Evolutionary conservation across 768 basidiomycete genomes (phyloP).

Genomic region (Russula foetens): DNA sequence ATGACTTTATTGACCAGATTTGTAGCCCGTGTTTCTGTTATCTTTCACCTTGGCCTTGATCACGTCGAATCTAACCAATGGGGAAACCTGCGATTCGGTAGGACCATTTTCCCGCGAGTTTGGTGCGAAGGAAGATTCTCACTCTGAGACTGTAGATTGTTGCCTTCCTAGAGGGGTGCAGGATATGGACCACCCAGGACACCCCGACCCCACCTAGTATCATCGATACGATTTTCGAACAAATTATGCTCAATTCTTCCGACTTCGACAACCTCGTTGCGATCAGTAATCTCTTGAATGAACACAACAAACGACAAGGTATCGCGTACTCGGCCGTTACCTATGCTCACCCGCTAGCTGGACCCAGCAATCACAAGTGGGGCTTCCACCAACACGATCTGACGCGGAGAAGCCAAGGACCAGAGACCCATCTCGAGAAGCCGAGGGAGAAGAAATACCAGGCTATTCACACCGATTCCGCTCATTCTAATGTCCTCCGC

Average conservation of each 20-base stretch:
- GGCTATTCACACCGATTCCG: neutral
- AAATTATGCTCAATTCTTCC: neutral
- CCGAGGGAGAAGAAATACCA: neutral
- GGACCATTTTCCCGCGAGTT: neutral
- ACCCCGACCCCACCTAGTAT: neutral
- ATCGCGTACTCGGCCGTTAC: neutral
- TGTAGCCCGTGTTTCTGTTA: neutral
- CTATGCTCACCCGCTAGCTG: neutral
- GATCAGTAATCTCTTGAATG: neutral
- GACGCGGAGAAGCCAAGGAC: neutral
- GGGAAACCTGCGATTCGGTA: neutral
- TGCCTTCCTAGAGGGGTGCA: neutral
- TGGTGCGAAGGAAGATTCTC: neutral
- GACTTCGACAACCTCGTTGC: neutral
- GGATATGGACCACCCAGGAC: neutral
- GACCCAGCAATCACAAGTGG: neutral
- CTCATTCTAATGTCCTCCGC: neutral
- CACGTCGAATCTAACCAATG: neutral
- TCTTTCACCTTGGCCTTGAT: neutral
- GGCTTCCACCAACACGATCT: neutral
- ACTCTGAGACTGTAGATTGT: neutral
- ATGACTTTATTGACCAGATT: neutral
- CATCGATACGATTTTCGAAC: conserved; percentile 2
- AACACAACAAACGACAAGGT: neutral
- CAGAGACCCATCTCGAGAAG: neutral